phyloP scores from a whole-genome alignment of 148 eudicot species.

The Chenopodium quinoa region DNA sequence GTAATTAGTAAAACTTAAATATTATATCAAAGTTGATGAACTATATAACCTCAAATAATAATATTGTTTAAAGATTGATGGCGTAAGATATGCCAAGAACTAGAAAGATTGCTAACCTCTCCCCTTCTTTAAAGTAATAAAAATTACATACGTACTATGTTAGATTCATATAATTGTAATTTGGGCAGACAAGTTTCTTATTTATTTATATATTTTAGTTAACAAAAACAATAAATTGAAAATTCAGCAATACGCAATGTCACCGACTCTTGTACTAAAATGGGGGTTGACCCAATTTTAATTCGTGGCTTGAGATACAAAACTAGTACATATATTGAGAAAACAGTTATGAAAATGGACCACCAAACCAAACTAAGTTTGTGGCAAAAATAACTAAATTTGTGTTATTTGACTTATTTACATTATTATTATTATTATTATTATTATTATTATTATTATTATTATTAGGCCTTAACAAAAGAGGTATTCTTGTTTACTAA shows the following conservation, averaged over 20 bases:
- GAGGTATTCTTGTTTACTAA: background rate
- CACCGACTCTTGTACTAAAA: background rate
- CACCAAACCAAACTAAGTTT: slow-evolving; percentile 3
- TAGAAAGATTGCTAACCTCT: too few relatives aligned
- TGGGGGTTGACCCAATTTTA: slow-evolving; percentile 13
- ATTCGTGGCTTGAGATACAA: background rate
- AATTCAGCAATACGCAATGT: background rate
- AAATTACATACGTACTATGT: too few relatives aligned
- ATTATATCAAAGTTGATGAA: too few relatives aligned
- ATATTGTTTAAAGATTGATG: too few relatives aligned
- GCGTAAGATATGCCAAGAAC: too few relatives aligned
- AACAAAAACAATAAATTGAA: background rate
- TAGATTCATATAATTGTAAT: too few relatives aligned
- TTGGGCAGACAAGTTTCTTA: too few relatives aligned
- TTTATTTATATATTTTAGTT: background rate
- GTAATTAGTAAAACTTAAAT: too few relatives aligned
- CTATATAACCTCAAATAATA: too few relatives aligned
- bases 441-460: background rate
- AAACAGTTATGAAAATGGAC: background rate
- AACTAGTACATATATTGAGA: too few relatives aligned
- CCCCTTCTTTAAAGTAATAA: too few relatives aligned
- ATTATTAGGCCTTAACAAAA: background rate
- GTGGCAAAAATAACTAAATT: background rate
- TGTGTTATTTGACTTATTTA: slow-evolving; percentile 18
- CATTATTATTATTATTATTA: background rate